These are phyloP conservation scores for Phytophthora constricta DNA, from an alignment of 352 stramenopile genomes.

Conservation along the genomic window DNA sequence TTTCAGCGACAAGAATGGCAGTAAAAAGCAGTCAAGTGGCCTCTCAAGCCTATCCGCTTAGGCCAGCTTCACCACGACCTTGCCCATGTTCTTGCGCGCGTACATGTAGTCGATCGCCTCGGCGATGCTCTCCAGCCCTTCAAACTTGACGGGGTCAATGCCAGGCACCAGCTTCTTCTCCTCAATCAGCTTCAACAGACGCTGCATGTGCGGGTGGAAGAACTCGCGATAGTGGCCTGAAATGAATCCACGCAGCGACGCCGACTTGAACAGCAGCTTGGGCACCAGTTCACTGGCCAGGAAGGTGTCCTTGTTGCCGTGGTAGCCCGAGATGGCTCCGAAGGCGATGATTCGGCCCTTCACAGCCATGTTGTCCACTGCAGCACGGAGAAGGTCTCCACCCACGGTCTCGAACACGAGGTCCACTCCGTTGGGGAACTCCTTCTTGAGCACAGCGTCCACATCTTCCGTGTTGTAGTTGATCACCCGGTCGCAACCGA, in stretches of 20 bases:
- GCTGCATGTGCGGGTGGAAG: slow-evolving; percentile 42
- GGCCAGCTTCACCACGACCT: slow-evolving; percentile 75
- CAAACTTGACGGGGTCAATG: slow-evolving; percentile 50
- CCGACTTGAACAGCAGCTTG: slow-evolving; percentile 38
- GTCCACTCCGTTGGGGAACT: slow-evolving; percentile 66
- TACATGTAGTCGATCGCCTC: slow-evolving; percentile 77
- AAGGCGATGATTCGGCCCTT: slow-evolving; percentile 67
- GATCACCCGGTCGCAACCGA: slow-evolving; percentile 77
- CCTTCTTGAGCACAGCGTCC: slow-evolving; percentile 51
- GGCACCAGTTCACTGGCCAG: slow-evolving; percentile 29
- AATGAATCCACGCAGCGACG: slow-evolving; percentile 57
- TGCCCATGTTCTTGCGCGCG: slow-evolving; percentile 73
- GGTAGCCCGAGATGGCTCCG: slow-evolving; percentile 54
- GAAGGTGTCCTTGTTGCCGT: slow-evolving; percentile 26
- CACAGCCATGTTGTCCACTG: slow-evolving; percentile 53
- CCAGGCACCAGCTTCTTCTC: slow-evolving; percentile 52
- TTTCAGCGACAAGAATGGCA: no score
- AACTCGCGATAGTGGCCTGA: slow-evolving; percentile 43
- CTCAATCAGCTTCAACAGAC: slow-evolving; percentile 53
- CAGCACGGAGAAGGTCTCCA: slow-evolving; percentile 46
- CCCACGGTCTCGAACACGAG: slow-evolving; percentile 69
- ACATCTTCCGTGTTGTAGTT: slow-evolving; percentile 84
- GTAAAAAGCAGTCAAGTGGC: no score
- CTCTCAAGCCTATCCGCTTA: slow-evolving; percentile 16
- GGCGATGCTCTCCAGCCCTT: slow-evolving; percentile 54